Conservation (phyloP, 1,139 yeast genomes). For the Ogataea hybrid region DNA sequence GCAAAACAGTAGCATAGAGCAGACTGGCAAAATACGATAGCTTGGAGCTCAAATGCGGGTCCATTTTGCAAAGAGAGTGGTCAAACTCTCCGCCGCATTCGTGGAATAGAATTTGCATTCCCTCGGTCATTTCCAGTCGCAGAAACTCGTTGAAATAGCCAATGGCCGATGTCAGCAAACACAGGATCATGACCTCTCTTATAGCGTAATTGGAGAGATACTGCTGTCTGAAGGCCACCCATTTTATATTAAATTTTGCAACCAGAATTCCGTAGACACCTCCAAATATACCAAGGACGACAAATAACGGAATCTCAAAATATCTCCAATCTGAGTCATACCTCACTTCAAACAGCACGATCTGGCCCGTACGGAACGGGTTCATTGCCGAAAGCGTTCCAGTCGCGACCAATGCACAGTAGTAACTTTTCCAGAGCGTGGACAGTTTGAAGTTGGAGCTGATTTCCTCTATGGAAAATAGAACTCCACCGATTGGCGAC, state of each 20-base stretch:
- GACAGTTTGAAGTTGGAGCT: conserved; percentile 68
- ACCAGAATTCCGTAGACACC: conserved; percentile 86
- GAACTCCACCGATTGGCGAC: conserved; percentile 70
- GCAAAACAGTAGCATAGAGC: conserved; percentile 65
- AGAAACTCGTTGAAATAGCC: conserved; percentile 85
- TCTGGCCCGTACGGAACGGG: conserved; percentile 93
- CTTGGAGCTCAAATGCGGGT: conserved; percentile 36
- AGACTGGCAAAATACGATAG: conserved; percentile 46
- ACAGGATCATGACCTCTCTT: conserved; percentile 67
- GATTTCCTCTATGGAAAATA: conserved; percentile 73
- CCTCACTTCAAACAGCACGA: conserved; percentile 85
- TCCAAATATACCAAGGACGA: conserved; percentile 82
- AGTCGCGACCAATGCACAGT: conserved; percentile 87
- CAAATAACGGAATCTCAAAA: conserved; percentile 79
- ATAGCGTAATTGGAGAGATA: conserved; percentile 59
- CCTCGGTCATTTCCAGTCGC: conserved; percentile 88
- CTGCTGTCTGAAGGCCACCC: conserved; percentile 74
- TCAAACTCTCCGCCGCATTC: conserved; percentile 61
- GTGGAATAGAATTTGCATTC: conserved; percentile 86
- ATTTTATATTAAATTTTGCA: conserved; percentile 74
- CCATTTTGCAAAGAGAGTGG: conserved; percentile 47
- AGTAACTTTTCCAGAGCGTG: conserved; percentile 89
- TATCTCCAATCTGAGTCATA: conserved; percentile 87
- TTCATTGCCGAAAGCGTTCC: conserved; percentile 72
- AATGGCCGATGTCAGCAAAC: conserved; percentile 68